Base-by-base conservation (phyloP, 2,329 filamentous ascomycete genomes). In the Exophiala aquamarina region DNA sequence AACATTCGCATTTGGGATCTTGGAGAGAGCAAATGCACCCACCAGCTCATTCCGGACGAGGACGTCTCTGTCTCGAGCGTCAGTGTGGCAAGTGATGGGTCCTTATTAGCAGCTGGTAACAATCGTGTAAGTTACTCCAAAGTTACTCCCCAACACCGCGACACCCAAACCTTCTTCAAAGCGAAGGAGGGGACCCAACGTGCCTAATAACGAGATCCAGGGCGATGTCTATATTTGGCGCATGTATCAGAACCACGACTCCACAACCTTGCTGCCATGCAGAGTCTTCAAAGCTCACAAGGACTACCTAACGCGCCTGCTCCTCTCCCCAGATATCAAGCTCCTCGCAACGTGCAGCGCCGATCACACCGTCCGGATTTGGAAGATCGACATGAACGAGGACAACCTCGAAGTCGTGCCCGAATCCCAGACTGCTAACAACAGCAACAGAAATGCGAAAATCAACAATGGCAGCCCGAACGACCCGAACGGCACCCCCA, bases 181-280 rank as follows among this genome's bases (percentile, higher is more conserved):
- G 28, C n/a, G 9, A n/a, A n/a, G n/a, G n/a, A n/a, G n/a, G n/a
- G n/a, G n/a, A n/a, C n/a, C n/a, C n/a, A n/a, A n/a, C n/a, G n/a
- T 17, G 28, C 34, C 11, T 23, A 32, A 31, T 14, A n/a, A n/a
- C n/a, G n/a, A n/a, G n/a, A n/a, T 29, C 8, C 59, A 96, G 88
- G 93, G 93, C 58, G 94, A 94, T 61, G 91, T 97, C 55, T 98
- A 95, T 66, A 89, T 98, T 59, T 98, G 93, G 93, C 86, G 89
- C 56, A 87, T 98, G 65, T 81, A 91, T 52, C 90, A 95, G 62
- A 83, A 82, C 50, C 83, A 82, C 56, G 89, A 95, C 48, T 78
- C 86, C 50, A 95, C 91, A 21, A 84, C 88, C 54, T 84, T 95
- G 13, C 78, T 94, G 1, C 90, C 91, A 1, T 82, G 95, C 50